A percentile compares a stretch with the other conserved stretches of the same genome.
Evolutionary conservation across 768 basidiomycete species (phyloP).

Genomic region (Kwoniella dendrophila): DNA sequence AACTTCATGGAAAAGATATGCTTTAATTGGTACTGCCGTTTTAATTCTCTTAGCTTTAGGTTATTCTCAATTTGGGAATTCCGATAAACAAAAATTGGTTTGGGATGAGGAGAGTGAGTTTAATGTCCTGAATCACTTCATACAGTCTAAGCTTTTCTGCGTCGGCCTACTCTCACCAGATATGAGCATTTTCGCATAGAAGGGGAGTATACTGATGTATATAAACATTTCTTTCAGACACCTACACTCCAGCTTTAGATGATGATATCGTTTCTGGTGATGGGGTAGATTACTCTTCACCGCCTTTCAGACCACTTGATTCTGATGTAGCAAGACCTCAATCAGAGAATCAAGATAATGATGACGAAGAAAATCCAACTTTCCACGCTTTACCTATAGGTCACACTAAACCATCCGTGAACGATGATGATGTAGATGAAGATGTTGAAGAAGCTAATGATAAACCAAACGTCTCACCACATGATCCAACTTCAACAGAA

Average conservation of each 20-base stretch:
- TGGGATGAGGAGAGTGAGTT: conserved; percentile 45
- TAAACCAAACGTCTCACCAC: conserved; percentile 15
- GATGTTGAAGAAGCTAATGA: conserved; percentile 8
- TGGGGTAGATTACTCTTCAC: conserved; percentile 48
- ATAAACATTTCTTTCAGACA: conserved; percentile 28
- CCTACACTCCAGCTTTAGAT: conserved; percentile 41
- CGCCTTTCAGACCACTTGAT: conserved; percentile 50
- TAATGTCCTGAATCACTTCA: neutral
- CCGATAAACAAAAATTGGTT: conserved; percentile 12
- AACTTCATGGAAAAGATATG: conserved; percentile 49
- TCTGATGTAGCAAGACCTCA: conserved; percentile 32
- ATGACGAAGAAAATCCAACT: conserved; percentile 33
- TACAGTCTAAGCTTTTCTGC: too few relatives aligned
- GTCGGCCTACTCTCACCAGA: too few relatives aligned
- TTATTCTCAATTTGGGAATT: conserved; percentile 18
- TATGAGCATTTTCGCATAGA: too few relatives aligned
- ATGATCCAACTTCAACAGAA: conserved; percentile 35
- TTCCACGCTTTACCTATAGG: conserved; percentile 41
- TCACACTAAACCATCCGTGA: conserved; percentile 10
- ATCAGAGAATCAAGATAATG: conserved; percentile 27
- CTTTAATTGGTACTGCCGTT: conserved; percentile 40
- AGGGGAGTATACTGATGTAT: neutral
- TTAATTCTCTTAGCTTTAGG: conserved; percentile 36
- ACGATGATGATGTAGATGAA: conserved; percentile 16
- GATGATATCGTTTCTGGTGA: conserved; percentile 18